Evolutionary conservation across 495 filamentous ascomycete species (phyloP), one percentile per base, ranked within the genome.

Genomic region (Evernia prunastri): DNA sequence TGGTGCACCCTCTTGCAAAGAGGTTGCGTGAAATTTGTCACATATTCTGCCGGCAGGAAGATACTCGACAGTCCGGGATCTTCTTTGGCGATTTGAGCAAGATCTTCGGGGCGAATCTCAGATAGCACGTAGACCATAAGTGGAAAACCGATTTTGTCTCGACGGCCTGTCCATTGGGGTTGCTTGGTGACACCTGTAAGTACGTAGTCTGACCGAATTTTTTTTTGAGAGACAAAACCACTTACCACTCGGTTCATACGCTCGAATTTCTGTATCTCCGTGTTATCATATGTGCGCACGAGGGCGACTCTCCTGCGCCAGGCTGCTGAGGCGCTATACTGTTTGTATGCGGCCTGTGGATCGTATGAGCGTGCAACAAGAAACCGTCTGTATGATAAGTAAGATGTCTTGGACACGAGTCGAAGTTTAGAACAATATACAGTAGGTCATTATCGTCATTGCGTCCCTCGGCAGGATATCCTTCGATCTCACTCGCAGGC

Each of bases 101-200:
- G 85, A 29, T 84, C 86, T 75, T 93, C 92, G 71, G 81, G 81
- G 74, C 90, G 86, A 65, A 96, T 78, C 67, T 90, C 85, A 59
- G 81, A 81, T 73, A 96, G 89, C 71, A 91, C 86, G 76, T 86
- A 96, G 59, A 96, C 84, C 72, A 92, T 94, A 66, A 96, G 79
- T 3, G 91, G 91, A 68, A 94, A 92, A 61, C 91, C 91, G 67
- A 89, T 87, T 68, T 82, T 86, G 75, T 94, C 90, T 61, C 91
- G 81, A 66, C 89, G 85, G 18, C 91, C 91, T 7, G 49, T 53
- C 49, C 49, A 53, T 53, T 53, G 49, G 5, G 49, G 49, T 53
- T 53, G 49, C 49, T 51, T 27, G 7, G 25, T 51, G 47, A 51
- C 4, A 15, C 10, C 10, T 17, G 47, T 51, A 11, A 51, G 47